Base-by-base conservation (phyloP, 306 rosid genomes). In the Malus sylvestris region DNA sequence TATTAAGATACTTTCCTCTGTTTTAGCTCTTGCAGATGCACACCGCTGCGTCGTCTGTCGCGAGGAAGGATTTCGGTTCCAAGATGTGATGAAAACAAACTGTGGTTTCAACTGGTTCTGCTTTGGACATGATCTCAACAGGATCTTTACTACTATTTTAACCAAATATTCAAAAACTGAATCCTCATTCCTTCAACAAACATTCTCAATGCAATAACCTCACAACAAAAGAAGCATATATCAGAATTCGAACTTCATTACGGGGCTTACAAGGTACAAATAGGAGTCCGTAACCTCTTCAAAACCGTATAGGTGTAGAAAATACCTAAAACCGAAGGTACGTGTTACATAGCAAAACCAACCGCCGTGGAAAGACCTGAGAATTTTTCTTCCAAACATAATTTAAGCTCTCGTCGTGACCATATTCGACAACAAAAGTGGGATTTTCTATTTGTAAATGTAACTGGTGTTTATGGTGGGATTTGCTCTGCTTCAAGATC, bases 401-500 rank as follows among this genome's bases (percentile, higher is more conserved):
- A 19, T 9, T 8, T 16, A 6, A 53, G n/a, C n/a, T 20, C 18
- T 53, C 23, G 10, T 53, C 22, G 1, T 19, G 44, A 15, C 44
- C 23, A n/a, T 27, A 18, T 16, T 70, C 1, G 4, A 10, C 57
- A 19, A 42, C 61, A 81, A 23, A 30, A 42, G 51, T 19, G 67
- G 30, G 13, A 52, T 44, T 19, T 46, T 35, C 45, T 65, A 30
- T 71, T 72, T 60, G 30, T 23, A 16, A 46, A 49, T 27, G 68
- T 40, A 74, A 68, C 15, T 8, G 33, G 44, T 68, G 20, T 52
- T 51, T 80, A 93, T 27, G 71, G 74, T 35, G 97, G 93, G 78
- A 93, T 83, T 77, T 85, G 90, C 46, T 75, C 83, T 19, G 81
- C 68, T 59, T 87, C 89, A 44, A 33, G 70, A 75, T 82, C 89